Percentiles rank a stretch among this genome's conserved stretches.
phyloP scores from a whole-genome alignment of 83 land plant genomes.

The Isoetes engelmannii region DNA sequence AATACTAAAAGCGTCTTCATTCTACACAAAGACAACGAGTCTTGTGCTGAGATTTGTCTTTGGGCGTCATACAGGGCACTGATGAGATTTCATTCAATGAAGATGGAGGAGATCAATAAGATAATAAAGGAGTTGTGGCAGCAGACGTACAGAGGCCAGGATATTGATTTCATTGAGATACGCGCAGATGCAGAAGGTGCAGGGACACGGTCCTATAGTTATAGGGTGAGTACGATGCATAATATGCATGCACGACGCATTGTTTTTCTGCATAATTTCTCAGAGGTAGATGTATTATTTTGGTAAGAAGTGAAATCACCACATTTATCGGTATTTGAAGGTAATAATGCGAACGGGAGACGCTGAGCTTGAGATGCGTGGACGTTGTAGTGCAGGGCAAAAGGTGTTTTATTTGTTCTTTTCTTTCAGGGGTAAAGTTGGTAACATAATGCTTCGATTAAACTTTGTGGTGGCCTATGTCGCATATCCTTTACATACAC shows the following conservation, averaged over 20 bases:
- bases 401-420: conserved; percentile 43
- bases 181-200: conserved; percentile 93
- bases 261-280: no score
- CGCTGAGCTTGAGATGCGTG: conserved; percentile 99
- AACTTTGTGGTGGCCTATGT: no score
- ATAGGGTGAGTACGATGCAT: conserved; percentile 41
- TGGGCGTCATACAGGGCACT: conserved; percentile 81
- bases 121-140: conserved; percentile 95
- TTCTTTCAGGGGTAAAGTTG: no score
- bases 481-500: background rate
- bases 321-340: conserved; percentile 24
- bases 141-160: conserved; percentile 95
- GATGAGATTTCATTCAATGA: conserved; percentile 96
- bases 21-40: background rate
- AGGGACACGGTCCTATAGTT: conserved; percentile 90
- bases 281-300: background rate
- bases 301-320: background rate
- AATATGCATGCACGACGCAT: no score
- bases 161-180: conserved; percentile 83
- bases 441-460: no score
- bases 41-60: conserved; percentile 1
- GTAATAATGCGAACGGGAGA: conserved; percentile 97
- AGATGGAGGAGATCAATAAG: conserved; percentile 99
- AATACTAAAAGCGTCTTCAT: background rate
- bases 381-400: conserved; percentile 99